phyloP scores from a whole-genome alignment of 2,329 filamentous ascomycete genomes.

The Dothistroma pini region DNA sequence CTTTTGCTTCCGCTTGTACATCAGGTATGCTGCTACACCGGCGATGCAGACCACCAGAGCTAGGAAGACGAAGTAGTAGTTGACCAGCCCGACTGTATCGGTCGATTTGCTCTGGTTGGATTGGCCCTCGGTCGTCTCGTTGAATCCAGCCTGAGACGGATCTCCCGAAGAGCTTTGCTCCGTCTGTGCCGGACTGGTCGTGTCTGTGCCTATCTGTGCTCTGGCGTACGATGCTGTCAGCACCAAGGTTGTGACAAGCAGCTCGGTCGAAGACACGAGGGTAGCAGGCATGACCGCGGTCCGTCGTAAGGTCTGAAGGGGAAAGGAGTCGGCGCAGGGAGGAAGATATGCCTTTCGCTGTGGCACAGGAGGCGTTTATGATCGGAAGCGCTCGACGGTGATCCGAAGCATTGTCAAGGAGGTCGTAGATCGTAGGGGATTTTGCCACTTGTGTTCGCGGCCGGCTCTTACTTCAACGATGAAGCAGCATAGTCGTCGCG shows the following conservation, averaged over 20 bases:
- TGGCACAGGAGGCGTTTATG: neutral
- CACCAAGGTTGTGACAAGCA: neutral
- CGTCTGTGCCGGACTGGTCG: neutral
- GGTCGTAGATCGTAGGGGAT: neutral
- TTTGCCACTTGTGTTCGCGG: neutral
- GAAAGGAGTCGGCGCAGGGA: neutral
- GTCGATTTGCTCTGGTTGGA: neutral
- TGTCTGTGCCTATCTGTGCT: neutral
- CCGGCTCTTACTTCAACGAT: neutral
- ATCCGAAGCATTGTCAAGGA: neutral
- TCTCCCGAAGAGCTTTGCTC: neutral
- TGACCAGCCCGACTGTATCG: constrained; percentile 34
- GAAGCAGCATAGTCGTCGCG: neutral
- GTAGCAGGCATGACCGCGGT: neutral
- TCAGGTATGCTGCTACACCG: constrained; percentile 42
- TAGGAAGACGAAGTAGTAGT: constrained; percentile 57
- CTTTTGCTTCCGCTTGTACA: constrained; percentile 43
- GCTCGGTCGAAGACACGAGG: neutral
- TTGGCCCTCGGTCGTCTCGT: neutral
- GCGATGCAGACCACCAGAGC: constrained; percentile 50
- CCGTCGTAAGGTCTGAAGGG: neutral
- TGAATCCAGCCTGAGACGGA: neutral
- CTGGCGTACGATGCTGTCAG: neutral
- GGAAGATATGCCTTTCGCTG: neutral
- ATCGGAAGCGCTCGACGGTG: neutral